Percentiles rank a stretch among this genome's conserved stretches.
phyloP scores from a whole-genome alignment of 2,329 filamentous ascomycete genomes.

The Penicillium paneum region DNA sequence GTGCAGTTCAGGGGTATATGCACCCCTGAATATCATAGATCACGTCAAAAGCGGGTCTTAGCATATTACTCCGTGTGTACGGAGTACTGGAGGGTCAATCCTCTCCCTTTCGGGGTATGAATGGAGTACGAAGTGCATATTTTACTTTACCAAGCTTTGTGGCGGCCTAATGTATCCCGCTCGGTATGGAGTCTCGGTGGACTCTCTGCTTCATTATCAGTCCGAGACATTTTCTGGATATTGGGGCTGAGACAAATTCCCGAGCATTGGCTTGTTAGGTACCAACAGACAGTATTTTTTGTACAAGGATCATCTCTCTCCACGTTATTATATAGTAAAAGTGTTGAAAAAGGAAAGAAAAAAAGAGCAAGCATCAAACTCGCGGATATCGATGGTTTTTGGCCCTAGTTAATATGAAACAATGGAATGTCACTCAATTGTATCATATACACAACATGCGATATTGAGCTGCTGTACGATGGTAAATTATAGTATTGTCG shows the following conservation, averaged over 20 bases:
- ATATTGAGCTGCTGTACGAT: not conserved
- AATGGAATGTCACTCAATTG: not conserved
- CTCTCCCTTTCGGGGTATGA: not conserved
- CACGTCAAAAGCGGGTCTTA: not conserved
- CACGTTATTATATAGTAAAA: no score
- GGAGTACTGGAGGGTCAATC: not conserved
- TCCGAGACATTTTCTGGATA: not conserved
- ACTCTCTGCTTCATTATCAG: not conserved
- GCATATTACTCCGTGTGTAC: not conserved
- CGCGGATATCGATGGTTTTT: not conserved
- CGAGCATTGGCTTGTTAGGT: not conserved
- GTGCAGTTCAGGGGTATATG: not conserved
- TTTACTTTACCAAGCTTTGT: conserved; percentile 2
- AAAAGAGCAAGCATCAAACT: not conserved
- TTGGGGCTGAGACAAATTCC: not conserved
- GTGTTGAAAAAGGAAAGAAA: no score
- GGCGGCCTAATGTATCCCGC: not conserved
- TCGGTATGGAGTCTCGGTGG: not conserved
- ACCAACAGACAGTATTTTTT: no score
- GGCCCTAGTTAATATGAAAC: not conserved
- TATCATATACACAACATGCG: not conserved
- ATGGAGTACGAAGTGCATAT: not conserved
- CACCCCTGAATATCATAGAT: conserved; percentile 3
- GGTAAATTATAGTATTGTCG: not conserved
- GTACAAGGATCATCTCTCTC: no score